These are phyloP conservation scores for Chytridiales sp. DNA, from an alignment of 371 early-diverging fungal genomes.

Conservation along the genomic window DNA sequence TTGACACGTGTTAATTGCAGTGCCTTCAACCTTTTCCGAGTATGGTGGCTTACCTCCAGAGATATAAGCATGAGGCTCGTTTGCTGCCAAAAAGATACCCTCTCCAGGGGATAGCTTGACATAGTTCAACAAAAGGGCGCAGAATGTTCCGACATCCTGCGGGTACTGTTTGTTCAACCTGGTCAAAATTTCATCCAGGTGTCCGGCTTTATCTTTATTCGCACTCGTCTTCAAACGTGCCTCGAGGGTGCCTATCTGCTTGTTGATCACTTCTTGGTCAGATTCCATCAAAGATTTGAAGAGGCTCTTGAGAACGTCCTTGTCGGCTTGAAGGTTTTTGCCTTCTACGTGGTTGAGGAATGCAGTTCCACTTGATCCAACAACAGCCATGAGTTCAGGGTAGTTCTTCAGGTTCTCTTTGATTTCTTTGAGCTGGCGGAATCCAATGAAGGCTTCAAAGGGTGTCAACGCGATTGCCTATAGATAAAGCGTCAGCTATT, in stretches of 20 bases:
- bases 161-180: constrained; percentile 84
- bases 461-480: constrained; percentile 88
- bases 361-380: constrained; percentile 52
- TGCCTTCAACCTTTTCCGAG: not conserved
- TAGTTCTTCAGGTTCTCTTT: constrained; percentile 57
- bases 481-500: not conserved
- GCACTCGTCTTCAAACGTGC: constrained; percentile 31
- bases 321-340: constrained; percentile 27
- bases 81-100: constrained; percentile 93
- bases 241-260: constrained; percentile 55
- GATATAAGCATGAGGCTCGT: constrained; percentile 96
- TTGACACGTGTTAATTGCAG: not conserved
- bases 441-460: constrained; percentile 96
- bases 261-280: constrained; percentile 49
- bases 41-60: constrained; percentile 71
- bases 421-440: constrained; percentile 85
- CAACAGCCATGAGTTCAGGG: constrained; percentile 73
- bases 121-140: constrained; percentile 85
- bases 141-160: constrained; percentile 88
- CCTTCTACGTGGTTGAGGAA: constrained; percentile 36
- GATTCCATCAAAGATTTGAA: constrained; percentile 74
- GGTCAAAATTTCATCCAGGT: constrained; percentile 63
- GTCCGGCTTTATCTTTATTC: constrained; percentile 11
- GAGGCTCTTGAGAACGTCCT: constrained; percentile 58
- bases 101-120: constrained; percentile 78